Evolutionary conservation across 768 basidiomycete species (phyloP).

Genomic region (Naganishia antarctica): DNA sequence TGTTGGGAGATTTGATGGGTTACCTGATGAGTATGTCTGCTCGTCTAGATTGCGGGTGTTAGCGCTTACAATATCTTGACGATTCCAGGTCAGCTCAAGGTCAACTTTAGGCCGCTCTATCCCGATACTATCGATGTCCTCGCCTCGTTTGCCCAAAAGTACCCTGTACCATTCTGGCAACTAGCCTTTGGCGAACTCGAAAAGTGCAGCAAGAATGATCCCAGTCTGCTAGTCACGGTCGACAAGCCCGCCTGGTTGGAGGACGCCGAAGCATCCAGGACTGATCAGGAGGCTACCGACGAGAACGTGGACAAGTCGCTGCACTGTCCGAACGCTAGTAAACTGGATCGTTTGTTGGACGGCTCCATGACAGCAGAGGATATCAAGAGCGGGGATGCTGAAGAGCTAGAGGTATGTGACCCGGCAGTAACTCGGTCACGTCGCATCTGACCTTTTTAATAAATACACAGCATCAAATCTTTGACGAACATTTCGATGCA

Average conservation of each 20-base stretch:
- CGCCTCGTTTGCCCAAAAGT: constrained; percentile 55
- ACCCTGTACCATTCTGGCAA: constrained; percentile 68
- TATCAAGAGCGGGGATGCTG: constrained; percentile 60
- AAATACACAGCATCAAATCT: constrained; percentile 50
- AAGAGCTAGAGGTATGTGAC: constrained; percentile 69
- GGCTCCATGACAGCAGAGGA: constrained; percentile 41
- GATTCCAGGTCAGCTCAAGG: constrained; percentile 74
- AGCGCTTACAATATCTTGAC: too few species aligned
- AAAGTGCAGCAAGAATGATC: constrained; percentile 32
- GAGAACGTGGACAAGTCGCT: constrained; percentile 41
- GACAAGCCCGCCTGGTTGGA: constrained; percentile 33
- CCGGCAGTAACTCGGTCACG: constrained; percentile 22
- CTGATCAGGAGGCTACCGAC: constrained; percentile 33
- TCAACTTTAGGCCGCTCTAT: constrained; percentile 88
- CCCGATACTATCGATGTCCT: constrained; percentile 70
- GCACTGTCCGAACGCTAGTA: constrained; percentile 44
- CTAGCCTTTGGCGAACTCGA: constrained; percentile 64
- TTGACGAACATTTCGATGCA: constrained; percentile 61
- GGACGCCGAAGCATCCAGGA: constrained; percentile 17
- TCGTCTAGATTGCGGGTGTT: too few species aligned
- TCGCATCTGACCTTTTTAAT: not conserved
- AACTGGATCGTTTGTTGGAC: constrained; percentile 31
- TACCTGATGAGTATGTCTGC: constrained; percentile 66
- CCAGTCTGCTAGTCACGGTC: constrained; percentile 24
- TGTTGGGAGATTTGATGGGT: constrained; percentile 60